Percentiles rank a stretch among this genome's conserved stretches.
Evolutionary conservation across 148 eudicot genomes (phyloP).

Genomic region (Euryodendron excelsum): DNA sequence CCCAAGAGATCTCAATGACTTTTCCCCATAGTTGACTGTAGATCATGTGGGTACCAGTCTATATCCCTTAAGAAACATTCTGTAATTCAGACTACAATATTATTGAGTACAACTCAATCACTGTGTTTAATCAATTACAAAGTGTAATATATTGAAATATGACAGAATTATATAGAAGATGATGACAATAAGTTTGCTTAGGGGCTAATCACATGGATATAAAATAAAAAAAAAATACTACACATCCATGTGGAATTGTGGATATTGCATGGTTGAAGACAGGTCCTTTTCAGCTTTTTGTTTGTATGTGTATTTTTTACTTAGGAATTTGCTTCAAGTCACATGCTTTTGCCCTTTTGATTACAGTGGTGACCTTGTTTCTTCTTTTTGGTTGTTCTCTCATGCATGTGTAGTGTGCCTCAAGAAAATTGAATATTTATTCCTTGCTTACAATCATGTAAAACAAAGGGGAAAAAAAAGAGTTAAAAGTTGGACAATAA

Average conservation of each 20-base stretch:
- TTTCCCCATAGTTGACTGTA: neutral
- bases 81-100: neutral
- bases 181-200: no score
- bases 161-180: no score
- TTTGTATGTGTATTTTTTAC: neutral
- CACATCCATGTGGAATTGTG: no score
- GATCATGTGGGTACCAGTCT: neutral
- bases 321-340: neutral
- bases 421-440: neutral
- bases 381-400: neutral
- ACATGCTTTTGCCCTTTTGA: neutral
- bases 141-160: neutral
- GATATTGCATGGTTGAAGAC: neutral
- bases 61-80: constrained; percentile 10
- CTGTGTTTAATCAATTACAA: neutral
- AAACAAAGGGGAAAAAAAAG: no score
- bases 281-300: neutral
- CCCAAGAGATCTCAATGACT: neutral
- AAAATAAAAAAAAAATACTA: neutral
- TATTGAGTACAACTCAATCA: neutral
- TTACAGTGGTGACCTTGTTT: neutral
- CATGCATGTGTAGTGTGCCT: neutral
- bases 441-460: neutral
- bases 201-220: neutral
- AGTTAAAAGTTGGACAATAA: no score